Evolutionary conservation across 2,329 filamentous ascomycete genomes (phyloP), one percentile per base, ranked within the genome.

Genomic region (Scorias spongiosa): DNA sequence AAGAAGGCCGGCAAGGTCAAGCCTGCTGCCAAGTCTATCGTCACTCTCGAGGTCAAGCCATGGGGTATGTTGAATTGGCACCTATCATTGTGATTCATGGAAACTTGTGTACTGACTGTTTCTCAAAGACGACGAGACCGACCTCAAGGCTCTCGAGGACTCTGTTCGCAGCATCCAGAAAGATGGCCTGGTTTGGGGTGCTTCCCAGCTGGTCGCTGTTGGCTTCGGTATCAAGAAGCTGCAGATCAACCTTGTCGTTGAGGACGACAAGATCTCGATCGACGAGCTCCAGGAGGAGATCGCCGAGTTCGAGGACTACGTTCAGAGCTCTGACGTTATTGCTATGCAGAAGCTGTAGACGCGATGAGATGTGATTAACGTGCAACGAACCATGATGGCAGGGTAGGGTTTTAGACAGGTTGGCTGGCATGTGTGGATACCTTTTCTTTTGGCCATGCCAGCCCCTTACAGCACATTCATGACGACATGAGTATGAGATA

Each of bases 201-300:
- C 74, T 53, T 88, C 84, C 66, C 84, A 91, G 75, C 74, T 94
- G 53, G 81, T 93, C 42, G 67, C 88, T 54, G 81, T 98, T 58
- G 89, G 88, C 61, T 98, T 85, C 75, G 91, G 91, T 75, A 93
- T 98, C 75, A 91, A 84, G 77, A 96, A 96, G 79, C 80, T 98
- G 51, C 89, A 96, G 78, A 93, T 98, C 75, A 96, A 85, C 81
- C 70, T 96, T 57, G 87, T 96, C 58, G 73, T 96, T 53, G 91
- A 96, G 75, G 91, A 98, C 65, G 89, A 96, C 55, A 95, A 95
- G 78, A 67, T 98, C 63, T 88, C 84, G 54, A 66, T 84, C 52
- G 77, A 81, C 57, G 89, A 95, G 51, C 80, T 98, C 56, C 78
- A 94, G 75, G 79, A 85, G 64, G 61, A 84, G 72, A 93, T 96